These are phyloP conservation scores for Colletotrichum chrysophilum DNA, from an alignment of 2,329 filamentous ascomycete species.

Conservation along the genomic window DNA sequence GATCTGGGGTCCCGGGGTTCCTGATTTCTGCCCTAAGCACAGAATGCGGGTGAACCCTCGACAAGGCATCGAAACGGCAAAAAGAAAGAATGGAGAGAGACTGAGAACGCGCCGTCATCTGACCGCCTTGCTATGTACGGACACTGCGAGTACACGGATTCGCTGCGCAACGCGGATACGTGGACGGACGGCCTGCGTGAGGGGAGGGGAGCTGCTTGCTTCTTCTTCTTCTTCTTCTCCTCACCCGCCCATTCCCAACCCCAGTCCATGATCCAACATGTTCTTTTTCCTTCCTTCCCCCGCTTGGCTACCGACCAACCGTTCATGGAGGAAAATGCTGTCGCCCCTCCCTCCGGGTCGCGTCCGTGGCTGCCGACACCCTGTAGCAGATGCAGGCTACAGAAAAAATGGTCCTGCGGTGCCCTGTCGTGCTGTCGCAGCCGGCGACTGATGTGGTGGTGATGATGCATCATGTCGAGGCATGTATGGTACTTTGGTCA, in stretches of 20 bases:
- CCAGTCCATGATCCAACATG: not conserved
- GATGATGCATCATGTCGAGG: not conserved
- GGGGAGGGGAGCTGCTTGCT: not conserved
- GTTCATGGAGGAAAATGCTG: not conserved
- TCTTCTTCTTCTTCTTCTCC: not conserved
- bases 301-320: not conserved
- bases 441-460: not conserved
- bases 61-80: constrained; percentile 1
- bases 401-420: not conserved
- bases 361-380: not conserved
- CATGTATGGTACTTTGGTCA: constrained; percentile 10
- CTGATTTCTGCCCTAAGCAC: not conserved
- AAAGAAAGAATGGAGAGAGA: not conserved
- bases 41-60: not conserved
- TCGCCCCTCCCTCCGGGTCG: not conserved
- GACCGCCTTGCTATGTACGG: not conserved
- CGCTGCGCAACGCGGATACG: not conserved
- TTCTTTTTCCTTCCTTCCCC: not conserved
- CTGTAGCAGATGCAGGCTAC: not conserved
- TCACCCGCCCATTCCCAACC: not conserved
- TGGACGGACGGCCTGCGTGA: not conserved
- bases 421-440: not conserved
- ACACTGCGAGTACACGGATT: not conserved
- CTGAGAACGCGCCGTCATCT: not conserved
- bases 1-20: not conserved